Evolutionary conservation across 2,329 filamentous ascomycete genomes (phyloP).

Genomic region (Tolypocladium album): DNA sequence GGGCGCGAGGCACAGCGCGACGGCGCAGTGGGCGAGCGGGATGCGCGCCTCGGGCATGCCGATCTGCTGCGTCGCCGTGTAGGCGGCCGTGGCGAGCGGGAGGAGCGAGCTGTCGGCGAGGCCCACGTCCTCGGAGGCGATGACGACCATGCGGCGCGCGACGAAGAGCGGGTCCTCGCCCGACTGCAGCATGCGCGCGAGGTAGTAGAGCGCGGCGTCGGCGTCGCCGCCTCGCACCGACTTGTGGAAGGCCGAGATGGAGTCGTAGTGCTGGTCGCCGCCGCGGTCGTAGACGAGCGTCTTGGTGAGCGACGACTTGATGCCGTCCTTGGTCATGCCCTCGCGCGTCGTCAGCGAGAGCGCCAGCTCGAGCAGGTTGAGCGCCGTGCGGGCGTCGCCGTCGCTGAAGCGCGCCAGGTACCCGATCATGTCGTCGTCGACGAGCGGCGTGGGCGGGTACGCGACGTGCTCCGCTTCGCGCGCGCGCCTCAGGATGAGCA

Average conservation of each 20-base stretch:
- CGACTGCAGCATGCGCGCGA: slow-evolving; percentile 89
- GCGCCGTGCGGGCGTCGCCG: slow-evolving; percentile 83
- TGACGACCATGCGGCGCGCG: slow-evolving; percentile 84
- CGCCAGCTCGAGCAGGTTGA: slow-evolving; percentile 86
- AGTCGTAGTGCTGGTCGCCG: slow-evolving; percentile 95
- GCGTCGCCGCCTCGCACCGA: slow-evolving; percentile 79
- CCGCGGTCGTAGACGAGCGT: slow-evolving; percentile 91
- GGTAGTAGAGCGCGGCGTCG: slow-evolving; percentile 86
- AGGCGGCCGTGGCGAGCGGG: slow-evolving; percentile 72
- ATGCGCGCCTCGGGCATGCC: slow-evolving; percentile 94
- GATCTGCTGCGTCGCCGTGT: slow-evolving; percentile 82
- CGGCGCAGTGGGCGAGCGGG: slow-evolving; percentile 76
- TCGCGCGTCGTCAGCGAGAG: slow-evolving; percentile 55
- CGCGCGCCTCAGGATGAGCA: slow-evolving; percentile 66
- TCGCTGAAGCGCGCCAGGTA: slow-evolving; percentile 84
- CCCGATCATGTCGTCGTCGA: slow-evolving; percentile 65
- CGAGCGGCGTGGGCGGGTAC: slow-evolving; percentile 39
- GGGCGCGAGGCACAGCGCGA: slow-evolving; percentile 67
- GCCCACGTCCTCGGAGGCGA: slow-evolving; percentile 89
- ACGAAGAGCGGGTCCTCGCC: slow-evolving; percentile 92
- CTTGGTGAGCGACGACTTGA: slow-evolving; percentile 78
- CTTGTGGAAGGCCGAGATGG: slow-evolving; percentile 95
- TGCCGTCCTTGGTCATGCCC: slow-evolving; percentile 58
- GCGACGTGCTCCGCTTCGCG: slow-evolving; percentile 46
- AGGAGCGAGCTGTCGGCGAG: slow-evolving; percentile 80